Conservation (phyloP, 305 asterid genomes). For the Plantago lanceolata region DNA sequence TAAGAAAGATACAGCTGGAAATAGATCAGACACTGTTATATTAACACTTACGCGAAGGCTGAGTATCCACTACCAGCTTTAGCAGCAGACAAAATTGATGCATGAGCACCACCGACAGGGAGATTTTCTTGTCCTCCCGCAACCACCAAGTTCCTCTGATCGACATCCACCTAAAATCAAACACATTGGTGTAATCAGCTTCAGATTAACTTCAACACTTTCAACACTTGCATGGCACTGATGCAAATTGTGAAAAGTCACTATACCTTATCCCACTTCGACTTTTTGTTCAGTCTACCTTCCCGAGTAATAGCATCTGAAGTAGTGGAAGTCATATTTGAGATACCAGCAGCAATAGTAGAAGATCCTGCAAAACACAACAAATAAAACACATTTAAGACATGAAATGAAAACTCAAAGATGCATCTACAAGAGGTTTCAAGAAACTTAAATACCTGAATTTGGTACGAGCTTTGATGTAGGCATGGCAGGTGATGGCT, state of each 20-base stretch:
- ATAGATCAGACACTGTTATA: slow-evolving; percentile 3
- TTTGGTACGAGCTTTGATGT: slow-evolving; percentile 60
- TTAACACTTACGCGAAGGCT: slow-evolving; percentile 82
- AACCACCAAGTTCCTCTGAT: no score
- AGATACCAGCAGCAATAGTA: slow-evolving; percentile 35
- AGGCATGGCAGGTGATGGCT: slow-evolving; percentile 56
- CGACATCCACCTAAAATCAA: slow-evolving; percentile 67
- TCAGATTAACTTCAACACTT: background rate
- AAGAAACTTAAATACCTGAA: slow-evolving; percentile 42
- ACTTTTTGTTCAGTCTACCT: slow-evolving; percentile 73
- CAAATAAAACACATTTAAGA: slow-evolving; percentile 1
- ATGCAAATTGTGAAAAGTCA: slow-evolving; percentile 22
- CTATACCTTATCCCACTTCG: slow-evolving; percentile 96
- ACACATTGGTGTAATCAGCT: slow-evolving; percentile 10
- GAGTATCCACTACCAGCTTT: slow-evolving; percentile 94
- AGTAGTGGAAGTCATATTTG: slow-evolving; percentile 38
- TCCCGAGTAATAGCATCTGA: slow-evolving; percentile 55
- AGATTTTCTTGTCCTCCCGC: slow-evolving; percentile 59
- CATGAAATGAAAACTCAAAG: background rate
- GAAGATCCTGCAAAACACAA: slow-evolving; percentile 35
- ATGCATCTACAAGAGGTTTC: background rate
- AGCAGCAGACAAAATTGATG: slow-evolving; percentile 67
- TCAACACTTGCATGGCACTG: background rate
- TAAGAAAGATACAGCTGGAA: background rate
- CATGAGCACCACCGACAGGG: slow-evolving; percentile 64